Percentiles rank a stretch among this genome's conserved stretches.
Conservation (phyloP, 2,329 filamentous ascomycete genomes). For the Colletotrichum falcatum region DNA sequence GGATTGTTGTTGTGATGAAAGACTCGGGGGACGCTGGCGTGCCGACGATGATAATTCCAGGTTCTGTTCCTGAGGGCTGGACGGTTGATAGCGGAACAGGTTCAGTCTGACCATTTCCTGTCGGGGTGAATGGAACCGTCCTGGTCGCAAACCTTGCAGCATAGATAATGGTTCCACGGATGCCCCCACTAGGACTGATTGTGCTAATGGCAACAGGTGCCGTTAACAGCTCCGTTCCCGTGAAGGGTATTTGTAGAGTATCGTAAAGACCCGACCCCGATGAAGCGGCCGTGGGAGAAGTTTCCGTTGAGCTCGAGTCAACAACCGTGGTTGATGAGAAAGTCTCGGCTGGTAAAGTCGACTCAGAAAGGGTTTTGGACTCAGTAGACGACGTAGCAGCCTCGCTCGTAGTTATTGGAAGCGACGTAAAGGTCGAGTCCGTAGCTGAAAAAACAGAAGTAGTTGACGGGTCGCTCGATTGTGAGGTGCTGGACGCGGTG, state of each 20-base stretch:
- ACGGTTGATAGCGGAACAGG: conserved; percentile 8
- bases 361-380: not conserved
- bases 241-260: not conserved
- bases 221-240: not conserved
- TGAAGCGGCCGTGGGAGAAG: not conserved
- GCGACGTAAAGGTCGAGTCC: not conserved
- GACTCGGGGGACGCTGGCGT: not conserved
- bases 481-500: not conserved
- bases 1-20: conserved; percentile 29
- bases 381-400: not conserved
- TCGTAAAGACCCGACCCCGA: conserved; percentile 1
- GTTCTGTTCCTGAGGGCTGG: conserved; percentile 10
- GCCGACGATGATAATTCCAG: conserved; percentile 29
- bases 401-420: not conserved
- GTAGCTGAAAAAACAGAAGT: not conserved
- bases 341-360: not conserved
- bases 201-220: conserved; percentile 1
- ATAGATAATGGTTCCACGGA: conserved; percentile 2
- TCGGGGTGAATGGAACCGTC: conserved; percentile 8
- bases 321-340: too few relatives aligned
- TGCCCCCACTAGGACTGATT: conserved; percentile 13
- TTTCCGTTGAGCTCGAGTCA: not conserved
- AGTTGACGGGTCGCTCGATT: not conserved
- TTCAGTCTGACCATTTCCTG: not conserved
- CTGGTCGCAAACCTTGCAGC: conserved; percentile 7